Evolutionary conservation across 768 basidiomycete genomes (phyloP), one percentile per base, ranked within the genome.

Genomic region (Gymnopilus junonius): DNA sequence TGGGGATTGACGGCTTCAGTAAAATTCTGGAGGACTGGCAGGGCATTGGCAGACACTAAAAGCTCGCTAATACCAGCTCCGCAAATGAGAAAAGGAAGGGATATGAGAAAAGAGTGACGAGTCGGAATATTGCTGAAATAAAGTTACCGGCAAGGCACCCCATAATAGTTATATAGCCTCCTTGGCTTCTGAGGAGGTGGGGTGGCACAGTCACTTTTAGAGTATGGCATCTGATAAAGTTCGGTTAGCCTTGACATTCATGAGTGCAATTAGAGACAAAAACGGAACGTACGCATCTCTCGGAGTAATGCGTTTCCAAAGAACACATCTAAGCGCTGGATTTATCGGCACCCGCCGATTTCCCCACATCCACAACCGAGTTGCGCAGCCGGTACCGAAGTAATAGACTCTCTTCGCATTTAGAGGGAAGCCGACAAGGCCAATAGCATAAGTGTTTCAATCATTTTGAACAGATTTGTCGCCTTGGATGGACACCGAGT

Each of bases 171-270:
- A 23, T 35, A 54, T 40, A 55, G 54, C 23, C 8, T 39, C 23
- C 54, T 55, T 21, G 20, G 34, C 54, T 55, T 55, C 54, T 55
- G 54, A 55, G 39, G 54, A 39, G 39, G 35, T 25, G 54, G 40
- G 40, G 40, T 55, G 54, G 54, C 35, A 55, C 15, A 14, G 27
- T 15, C 21, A 21, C 10, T 55, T 39, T 55, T 37, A 55, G 54
- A 37, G 48, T 25, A 25, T 29, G 32, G 54, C 32, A 39, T 25
- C 54, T 40, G 54, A 55, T 55, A 55, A 55, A 55, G 54, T 55
- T 55, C 54, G 48, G 48, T 51, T 51, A 51, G 39, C 25, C 34
- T 40, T 55, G 54, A 25, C 54, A 37, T 55, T 37, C 39, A 55
- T 55, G 54, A 37, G 54, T 39, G 23, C 14, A 55, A 15, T 55